Conservation (phyloP, 208 protist species). For the Naegleria fowleri region DNA sequence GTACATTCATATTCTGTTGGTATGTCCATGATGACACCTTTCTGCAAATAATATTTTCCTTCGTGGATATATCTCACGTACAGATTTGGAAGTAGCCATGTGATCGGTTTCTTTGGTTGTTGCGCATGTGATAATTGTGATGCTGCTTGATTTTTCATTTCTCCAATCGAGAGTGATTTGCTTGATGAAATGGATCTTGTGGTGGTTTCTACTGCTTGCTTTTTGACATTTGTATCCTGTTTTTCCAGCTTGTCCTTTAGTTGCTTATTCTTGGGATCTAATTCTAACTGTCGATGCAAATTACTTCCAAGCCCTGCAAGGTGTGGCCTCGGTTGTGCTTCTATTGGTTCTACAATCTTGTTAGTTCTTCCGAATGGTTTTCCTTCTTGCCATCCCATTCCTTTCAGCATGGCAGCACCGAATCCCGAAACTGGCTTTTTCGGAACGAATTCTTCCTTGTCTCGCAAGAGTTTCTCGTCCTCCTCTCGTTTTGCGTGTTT, state of each 20-base stretch:
- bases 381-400: slow-evolving; percentile 23
- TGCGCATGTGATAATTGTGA: not conserved
- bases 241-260: not conserved
- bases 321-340: not conserved
- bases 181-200: too few relatives aligned
- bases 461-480: not conserved
- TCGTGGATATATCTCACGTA: not conserved
- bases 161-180: not conserved
- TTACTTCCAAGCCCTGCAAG: not conserved
- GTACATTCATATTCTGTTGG: not conserved
- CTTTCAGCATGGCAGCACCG: not conserved
- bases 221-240: not conserved
- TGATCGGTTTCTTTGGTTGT: not conserved
- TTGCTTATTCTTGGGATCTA: not conserved
- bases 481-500: not conserved
- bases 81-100: not conserved
- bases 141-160: not conserved
- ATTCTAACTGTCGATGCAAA: too few relatives aligned
- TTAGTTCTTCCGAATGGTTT: not conserved
- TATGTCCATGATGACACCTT: not conserved
- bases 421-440: not conserved
- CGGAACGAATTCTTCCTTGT: not conserved
- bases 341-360: slow-evolving; percentile 17
- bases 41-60: slow-evolving; percentile 13
- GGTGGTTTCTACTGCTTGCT: not conserved